Percentiles rank a stretch among this genome's conserved stretches.
These are phyloP conservation scores for Penicillium tannophilum DNA, from an alignment of 495 filamentous ascomycete species.

Conservation along the genomic window DNA sequence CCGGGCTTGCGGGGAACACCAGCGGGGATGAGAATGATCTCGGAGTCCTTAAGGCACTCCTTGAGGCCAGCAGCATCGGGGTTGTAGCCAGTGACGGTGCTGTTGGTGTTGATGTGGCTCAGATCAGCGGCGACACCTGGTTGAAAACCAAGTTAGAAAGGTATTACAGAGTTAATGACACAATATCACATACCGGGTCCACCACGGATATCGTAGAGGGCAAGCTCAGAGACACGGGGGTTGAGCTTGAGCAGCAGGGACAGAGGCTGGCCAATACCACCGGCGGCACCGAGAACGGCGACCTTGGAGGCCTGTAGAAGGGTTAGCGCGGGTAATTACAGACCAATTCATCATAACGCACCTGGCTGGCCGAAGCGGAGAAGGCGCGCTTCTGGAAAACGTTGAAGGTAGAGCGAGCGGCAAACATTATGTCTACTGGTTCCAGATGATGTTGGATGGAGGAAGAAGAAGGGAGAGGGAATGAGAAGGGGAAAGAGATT, in stretches of 20 bases:
- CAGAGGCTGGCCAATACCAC: conserved; percentile 97
- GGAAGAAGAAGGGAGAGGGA: conserved; percentile 20
- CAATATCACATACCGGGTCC: conserved; percentile 73
- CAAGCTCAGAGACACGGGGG: conserved; percentile 86
- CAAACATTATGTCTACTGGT: conserved; percentile 62
- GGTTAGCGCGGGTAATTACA: conserved; percentile 34
- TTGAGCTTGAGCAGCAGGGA: conserved; percentile 98
- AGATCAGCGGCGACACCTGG: conserved; percentile 96
- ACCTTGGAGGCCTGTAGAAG: conserved; percentile 84
- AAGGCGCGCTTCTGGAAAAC: conserved; percentile 85
- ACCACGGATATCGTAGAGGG: conserved; percentile 95
- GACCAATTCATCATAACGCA: conserved; percentile 44
- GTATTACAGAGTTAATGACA: background rate
- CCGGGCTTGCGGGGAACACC: conserved; percentile 99
- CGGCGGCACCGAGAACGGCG: conserved; percentile 90
- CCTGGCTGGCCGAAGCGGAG: conserved; percentile 88
- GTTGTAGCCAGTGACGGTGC: conserved; percentile 86
- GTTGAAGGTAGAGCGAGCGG: conserved; percentile 69
- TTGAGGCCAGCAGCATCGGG: conserved; percentile 73
- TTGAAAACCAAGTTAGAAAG: background rate
- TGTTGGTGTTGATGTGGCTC: conserved; percentile 98
- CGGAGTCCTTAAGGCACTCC: conserved; percentile 76
- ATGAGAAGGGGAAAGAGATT: conserved; percentile 18
- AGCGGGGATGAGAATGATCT: conserved; percentile 96
- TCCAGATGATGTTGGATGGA: conserved; percentile 8